phyloP scores from a whole-genome alignment of 768 basidiomycete genomes.

The Russula ochroleuca region DNA sequence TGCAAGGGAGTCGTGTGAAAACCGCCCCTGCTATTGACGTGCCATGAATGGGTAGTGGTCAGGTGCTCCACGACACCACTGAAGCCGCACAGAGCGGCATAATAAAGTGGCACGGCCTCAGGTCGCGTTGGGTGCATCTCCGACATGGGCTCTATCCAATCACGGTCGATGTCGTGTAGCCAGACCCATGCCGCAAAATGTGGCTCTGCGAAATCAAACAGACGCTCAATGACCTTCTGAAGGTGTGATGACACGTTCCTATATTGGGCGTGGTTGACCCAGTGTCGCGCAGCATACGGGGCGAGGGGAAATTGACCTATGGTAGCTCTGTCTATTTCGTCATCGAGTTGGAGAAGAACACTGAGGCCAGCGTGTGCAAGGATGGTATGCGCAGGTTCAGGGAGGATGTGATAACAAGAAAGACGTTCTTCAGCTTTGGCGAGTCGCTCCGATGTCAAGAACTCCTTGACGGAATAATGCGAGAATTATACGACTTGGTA shows the following conservation, averaged over 20 bases:
- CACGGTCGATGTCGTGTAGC: constrained; percentile 7
- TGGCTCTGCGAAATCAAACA: not conserved
- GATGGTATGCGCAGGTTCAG: not conserved
- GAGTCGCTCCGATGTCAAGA: not conserved
- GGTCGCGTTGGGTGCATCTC: not conserved
- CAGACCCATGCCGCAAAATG: constrained; percentile 8
- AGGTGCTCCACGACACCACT: not conserved
- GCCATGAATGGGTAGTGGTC: not conserved
- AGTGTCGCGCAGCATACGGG: not conserved
- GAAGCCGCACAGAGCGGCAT: constrained; percentile 1
- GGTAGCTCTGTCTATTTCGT: not conserved
- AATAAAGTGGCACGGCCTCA: not conserved
- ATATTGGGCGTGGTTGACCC: constrained; percentile 5
- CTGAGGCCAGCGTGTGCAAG: not conserved
- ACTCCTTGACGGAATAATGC: not conserved
- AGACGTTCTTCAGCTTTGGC: not conserved
- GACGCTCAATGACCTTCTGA: not conserved
- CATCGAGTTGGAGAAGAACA: not conserved
- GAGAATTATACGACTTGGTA: not conserved
- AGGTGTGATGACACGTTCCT: not conserved
- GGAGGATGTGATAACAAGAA: not conserved
- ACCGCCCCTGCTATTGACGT: not conserved
- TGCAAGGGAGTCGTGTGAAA: not conserved
- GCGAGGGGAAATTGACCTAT: not conserved
- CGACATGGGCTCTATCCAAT: not conserved